Conservation (phyloP, 2,329 filamentous ascomycete genomes). For the Albifimbria verrucaria region DNA sequence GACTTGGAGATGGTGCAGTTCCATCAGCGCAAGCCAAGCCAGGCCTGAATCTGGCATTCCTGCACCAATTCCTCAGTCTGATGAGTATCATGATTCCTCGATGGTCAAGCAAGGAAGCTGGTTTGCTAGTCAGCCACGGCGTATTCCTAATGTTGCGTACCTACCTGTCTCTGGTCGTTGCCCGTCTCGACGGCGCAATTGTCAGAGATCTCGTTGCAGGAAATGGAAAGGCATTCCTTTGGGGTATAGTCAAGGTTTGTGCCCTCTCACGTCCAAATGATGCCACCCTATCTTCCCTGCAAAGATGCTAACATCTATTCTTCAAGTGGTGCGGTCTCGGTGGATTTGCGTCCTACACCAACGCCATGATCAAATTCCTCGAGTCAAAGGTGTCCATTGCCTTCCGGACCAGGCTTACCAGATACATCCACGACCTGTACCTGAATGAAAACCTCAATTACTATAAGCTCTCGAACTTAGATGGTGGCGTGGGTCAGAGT, state of each 20-base stretch:
- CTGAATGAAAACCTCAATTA: slow-evolving; percentile 93
- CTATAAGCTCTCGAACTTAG: slow-evolving; percentile 90
- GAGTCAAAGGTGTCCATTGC: slow-evolving; percentile 98
- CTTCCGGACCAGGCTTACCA: slow-evolving; percentile 88
- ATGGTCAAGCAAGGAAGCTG: slow-evolving; percentile 94
- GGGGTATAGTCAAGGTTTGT: slow-evolving; percentile 75
- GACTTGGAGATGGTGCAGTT: slow-evolving; percentile 69
- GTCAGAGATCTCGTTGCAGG: slow-evolving; percentile 95
- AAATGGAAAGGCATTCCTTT: slow-evolving; percentile 82
- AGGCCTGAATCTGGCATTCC: slow-evolving; percentile 88
- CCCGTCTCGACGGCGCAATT: slow-evolving; percentile 90
- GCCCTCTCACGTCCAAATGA: neutral
- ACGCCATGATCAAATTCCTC: slow-evolving; percentile 98
- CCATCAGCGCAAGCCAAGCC: slow-evolving; percentile 90
- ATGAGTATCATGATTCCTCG: slow-evolving; percentile 97
- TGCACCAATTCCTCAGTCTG: slow-evolving; percentile 94
- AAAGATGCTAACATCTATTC: slow-evolving; percentile 4
- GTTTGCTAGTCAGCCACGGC: slow-evolving; percentile 82
- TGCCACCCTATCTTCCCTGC: no score
- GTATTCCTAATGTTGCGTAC: slow-evolving; percentile 88
- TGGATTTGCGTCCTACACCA: slow-evolving; percentile 91
- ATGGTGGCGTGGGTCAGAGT: slow-evolving; percentile 86
- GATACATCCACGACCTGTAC: slow-evolving; percentile 97
- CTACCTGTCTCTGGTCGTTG: slow-evolving; percentile 90
- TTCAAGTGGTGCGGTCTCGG: slow-evolving; percentile 84